Conservation (phyloP, 352 stramenopile species). For the Aphanomyces euteiches region DNA sequence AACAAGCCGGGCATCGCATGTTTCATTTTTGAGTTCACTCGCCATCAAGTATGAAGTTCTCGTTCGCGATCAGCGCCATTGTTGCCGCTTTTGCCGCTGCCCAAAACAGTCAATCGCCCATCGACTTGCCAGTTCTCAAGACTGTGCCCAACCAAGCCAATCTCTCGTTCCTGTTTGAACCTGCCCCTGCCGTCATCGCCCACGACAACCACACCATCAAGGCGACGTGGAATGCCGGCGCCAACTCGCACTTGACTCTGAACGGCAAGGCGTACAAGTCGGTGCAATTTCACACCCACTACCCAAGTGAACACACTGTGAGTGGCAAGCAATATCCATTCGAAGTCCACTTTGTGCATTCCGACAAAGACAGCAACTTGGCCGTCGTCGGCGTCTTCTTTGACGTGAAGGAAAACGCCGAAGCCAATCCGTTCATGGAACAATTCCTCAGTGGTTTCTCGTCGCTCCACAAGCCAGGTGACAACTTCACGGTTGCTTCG, state of each 20-base stretch:
- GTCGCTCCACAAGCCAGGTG: constrained; percentile 27
- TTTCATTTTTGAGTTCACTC: no score
- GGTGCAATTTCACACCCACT: constrained; percentile 45
- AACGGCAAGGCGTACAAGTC: constrained; percentile 33
- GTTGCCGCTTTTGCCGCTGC: no score
- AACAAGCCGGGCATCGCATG: no score
- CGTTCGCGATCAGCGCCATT: no score
- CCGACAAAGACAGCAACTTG: constrained; percentile 38
- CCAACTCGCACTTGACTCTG: constrained; percentile 28
- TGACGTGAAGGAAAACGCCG: constrained; percentile 31
- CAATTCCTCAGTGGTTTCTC: constrained; percentile 54
- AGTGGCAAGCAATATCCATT: constrained; percentile 36
- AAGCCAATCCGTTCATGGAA: constrained; percentile 51
- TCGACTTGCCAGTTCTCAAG: not conserved
- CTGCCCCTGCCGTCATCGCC: not conserved
- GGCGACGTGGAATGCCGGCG: constrained; percentile 5
- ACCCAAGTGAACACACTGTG: constrained; percentile 46
- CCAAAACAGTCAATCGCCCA: not conserved
- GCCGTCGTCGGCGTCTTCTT: constrained; percentile 65
- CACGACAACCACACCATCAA: constrained; percentile 24
- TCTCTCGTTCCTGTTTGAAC: constrained; percentile 32
- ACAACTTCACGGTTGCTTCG: constrained; percentile 34
- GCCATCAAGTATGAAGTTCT: no score
- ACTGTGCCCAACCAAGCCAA: constrained; percentile 25
- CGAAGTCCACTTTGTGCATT: constrained; percentile 49